Base-by-base conservation (phyloP, 768 basidiomycete genomes). In the Lyophyllum shimeji region DNA sequence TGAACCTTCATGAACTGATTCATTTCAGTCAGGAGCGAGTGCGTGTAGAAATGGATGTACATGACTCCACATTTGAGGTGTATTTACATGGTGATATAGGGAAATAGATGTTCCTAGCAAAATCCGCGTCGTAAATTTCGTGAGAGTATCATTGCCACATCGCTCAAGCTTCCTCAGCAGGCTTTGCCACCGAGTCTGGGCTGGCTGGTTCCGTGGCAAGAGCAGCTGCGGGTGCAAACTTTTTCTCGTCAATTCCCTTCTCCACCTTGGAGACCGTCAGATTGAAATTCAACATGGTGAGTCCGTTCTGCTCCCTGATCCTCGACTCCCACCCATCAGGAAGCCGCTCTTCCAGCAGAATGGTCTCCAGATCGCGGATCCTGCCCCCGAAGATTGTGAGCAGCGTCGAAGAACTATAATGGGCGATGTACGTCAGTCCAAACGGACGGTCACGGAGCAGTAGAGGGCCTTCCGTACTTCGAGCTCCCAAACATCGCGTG, bases 251-350 rank as follows among this genome's bases (percentile, higher is more conserved):
- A 21, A 74, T 75, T 3, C 69, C 72, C 0, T 63, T 53, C 61
- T 78, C 81, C 31, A 82, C 70, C 56, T 69, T 71, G 9, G 74
- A 40, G 15, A 77, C 78, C 0, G 76, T 77, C 2, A 39, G 44
- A 63, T 90, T 87, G 72, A 89, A 82, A 8, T 67, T 65, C 12
- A 71, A 45, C 7, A 91, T 69, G 0, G 89, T 89, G 31, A 90
- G 67, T 0, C 90, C 89, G 52, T 76, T 71, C 0, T 71, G 80
- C 33, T 76, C 70, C n/a, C 78, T 74, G 27, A 83, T 67, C 13
- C 79, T 71, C 0, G 89, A 77, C 64, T 90, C 87, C 87, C 88
- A 92, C 20, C 83, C 83, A 0, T 86, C 76, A 0, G 86, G 84
- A 29, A 93, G 64, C 15, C 88, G 80, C 60, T 93, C 90, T 44